These are phyloP conservation scores for Phaeosphaeriaceae sp. DNA, from an alignment of 2,329 filamentous ascomycete species.

Conservation along the genomic window DNA sequence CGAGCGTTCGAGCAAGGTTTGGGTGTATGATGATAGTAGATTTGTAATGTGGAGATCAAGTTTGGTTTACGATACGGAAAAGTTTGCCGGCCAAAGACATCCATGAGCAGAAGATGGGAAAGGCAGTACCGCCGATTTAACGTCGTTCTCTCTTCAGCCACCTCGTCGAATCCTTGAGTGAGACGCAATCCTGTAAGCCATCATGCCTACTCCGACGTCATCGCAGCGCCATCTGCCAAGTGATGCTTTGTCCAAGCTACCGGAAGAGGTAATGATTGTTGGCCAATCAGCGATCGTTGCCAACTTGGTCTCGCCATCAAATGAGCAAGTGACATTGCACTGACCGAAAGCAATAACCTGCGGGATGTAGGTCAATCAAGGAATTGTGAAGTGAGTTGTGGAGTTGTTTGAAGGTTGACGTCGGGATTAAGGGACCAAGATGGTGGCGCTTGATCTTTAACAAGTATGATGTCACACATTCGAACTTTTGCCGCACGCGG, in stretches of 20 bases:
- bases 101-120: neutral
- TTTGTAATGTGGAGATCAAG: no score
- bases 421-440: slow-evolving; percentile 6
- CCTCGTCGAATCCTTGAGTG: no score
- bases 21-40: no score
- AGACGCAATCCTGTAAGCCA: no score
- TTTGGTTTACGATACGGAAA: no score
- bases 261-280: slow-evolving; percentile 22
- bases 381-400: slow-evolving; percentile 3
- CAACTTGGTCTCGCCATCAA: slow-evolving; percentile 2
- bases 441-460: slow-evolving; percentile 12
- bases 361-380: neutral
- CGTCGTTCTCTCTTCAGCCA: no score
- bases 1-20: no score
- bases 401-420: slow-evolving; percentile 1
- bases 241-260: slow-evolving; percentile 14
- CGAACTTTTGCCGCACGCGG: no score
- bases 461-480: slow-evolving; percentile 25
- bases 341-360: neutral
- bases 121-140: neutral
- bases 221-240: slow-evolving; percentile 16
- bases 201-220: slow-evolving; percentile 20
- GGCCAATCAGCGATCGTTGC: slow-evolving; percentile 18
- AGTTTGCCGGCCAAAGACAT: no score
- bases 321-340: neutral